Base-by-base conservation (phyloP, 1,284 basidiomycete species). In the Leccinum colubrinum region DNA sequence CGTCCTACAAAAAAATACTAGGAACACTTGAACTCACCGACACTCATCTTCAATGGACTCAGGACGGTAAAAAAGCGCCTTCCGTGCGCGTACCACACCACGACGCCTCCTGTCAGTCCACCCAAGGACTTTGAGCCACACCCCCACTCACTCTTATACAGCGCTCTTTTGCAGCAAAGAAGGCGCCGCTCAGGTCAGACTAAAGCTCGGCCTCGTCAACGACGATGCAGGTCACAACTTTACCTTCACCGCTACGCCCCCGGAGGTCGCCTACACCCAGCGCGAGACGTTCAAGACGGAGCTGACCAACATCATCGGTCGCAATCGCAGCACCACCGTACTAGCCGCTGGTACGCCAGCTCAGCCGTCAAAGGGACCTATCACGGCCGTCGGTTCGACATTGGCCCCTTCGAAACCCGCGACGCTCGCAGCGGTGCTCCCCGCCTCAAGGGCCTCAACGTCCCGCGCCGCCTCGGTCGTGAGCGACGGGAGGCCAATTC, bases 121-220 rank as follows among this genome's bases (percentile, higher is more conserved):
- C 20, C 20, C 17, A 17, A 46, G 11, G 43, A 15, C n/a, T 46
- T 17, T 15, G 43, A 20, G 22, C 17, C 15, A 25, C 25, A 25
- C 25, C 52, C 25, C 27, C 27, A 22, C 52, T 30, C 27, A 55
- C 30, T 15, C 4, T 27, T 11, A 17, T 0, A 56, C 69, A 92
- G 91, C 87, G 14, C 79, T 94, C 39, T 93, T 93, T 73, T 91
- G 90, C 67, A 92, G 90, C 74, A 94, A 93, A 70, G 87, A 89
- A 67, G 88, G 88, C 61, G 84, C 90, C 3, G 76, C 89, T 0
- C 87, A 91, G 72, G 88, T 91, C 66, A 81, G 86, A 61, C 79
- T 94, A 56, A 93, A 93, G 71, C 77, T 93, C 33, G 86, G 82
- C 2, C 77, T 91, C 33, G 75, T 85, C 61, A 80, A 78, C 52